These are phyloP conservation scores for Cladophialophora yegresii DNA, from an alignment of 2,329 filamentous ascomycete species.

Conservation along the genomic window DNA sequence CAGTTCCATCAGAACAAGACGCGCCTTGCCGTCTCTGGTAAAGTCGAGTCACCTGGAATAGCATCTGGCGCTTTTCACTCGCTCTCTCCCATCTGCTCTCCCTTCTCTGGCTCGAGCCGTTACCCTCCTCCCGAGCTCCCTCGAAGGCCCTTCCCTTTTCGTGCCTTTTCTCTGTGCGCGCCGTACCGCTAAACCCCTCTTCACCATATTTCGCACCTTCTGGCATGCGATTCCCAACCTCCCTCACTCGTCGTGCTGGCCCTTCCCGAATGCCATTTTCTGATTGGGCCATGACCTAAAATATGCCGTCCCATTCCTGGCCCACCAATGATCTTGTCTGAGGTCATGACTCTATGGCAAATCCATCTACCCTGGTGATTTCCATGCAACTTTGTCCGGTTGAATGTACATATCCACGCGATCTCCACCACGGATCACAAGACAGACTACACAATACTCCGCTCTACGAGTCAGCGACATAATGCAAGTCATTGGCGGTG, in stretches of 20 bases:
- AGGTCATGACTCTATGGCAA: neutral
- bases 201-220: conserved; percentile 14
- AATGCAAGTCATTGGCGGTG: neutral
- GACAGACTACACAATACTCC: neutral
- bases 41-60: conserved; percentile 26
- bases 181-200: conserved; percentile 19
- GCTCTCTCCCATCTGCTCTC: conserved; percentile 5
- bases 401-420: conserved; percentile 11
- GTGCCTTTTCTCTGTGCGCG: conserved; percentile 18
- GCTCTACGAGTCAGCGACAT: neutral
- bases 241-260: conserved; percentile 6
- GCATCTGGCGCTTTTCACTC: conserved; percentile 30
- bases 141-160: conserved; percentile 22
- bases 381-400: neutral
- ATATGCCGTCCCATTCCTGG: neutral
- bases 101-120: conserved; percentile 28
- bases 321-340: neutral
- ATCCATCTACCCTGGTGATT: neutral
- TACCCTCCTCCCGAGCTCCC: conserved; percentile 17
- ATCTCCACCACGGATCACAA: conserved; percentile 21
- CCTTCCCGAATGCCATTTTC: conserved; percentile 14
- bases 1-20: neutral
- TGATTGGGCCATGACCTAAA: conserved; percentile 12
- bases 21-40: conserved; percentile 12
- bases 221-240: conserved; percentile 18